These are phyloP conservation scores for Cladochytrium replicatum DNA, from an alignment of 192 early-diverging fungal genomes.

Conservation along the genomic window DNA sequence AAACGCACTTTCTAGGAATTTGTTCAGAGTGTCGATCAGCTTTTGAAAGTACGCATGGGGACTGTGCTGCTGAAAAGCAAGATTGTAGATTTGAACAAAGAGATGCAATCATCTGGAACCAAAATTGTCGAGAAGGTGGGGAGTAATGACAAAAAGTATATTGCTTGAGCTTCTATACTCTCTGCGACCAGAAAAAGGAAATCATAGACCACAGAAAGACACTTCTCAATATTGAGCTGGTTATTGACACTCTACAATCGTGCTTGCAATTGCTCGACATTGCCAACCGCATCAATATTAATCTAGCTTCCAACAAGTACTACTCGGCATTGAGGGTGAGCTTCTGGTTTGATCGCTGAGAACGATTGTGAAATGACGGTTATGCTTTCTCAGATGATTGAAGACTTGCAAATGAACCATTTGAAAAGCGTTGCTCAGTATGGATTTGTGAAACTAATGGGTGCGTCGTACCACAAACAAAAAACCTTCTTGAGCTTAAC, in stretches of 20 bases:
- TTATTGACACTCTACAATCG: constrained; percentile 64
- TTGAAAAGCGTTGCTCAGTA: constrained; percentile 66
- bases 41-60: constrained; percentile 86
- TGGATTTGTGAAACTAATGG: constrained; percentile 73
- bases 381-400: constrained; percentile 57
- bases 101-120: constrained; percentile 73
- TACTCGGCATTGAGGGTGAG: constrained; percentile 80
- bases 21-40: constrained; percentile 86
- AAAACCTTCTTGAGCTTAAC: constrained; percentile 1
- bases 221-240: constrained; percentile 79
- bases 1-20: constrained; percentile 53
- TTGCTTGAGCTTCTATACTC: not conserved
- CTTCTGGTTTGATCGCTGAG: not conserved
- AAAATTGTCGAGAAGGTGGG: constrained; percentile 68
- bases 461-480: constrained; percentile 36
- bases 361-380: not conserved
- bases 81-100: constrained; percentile 73
- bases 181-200: constrained; percentile 56
- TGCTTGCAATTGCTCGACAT: constrained; percentile 84
- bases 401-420: constrained; percentile 62
- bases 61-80: constrained; percentile 76
- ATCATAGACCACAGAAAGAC: constrained; percentile 66
- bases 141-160: not conserved
- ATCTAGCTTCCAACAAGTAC: constrained; percentile 75
- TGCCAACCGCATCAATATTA: constrained; percentile 68